Evolutionary conservation across 1,139 yeast species (phyloP), one percentile per base, ranked within the genome.

Genomic region (Pichiaceae sp.): DNA sequence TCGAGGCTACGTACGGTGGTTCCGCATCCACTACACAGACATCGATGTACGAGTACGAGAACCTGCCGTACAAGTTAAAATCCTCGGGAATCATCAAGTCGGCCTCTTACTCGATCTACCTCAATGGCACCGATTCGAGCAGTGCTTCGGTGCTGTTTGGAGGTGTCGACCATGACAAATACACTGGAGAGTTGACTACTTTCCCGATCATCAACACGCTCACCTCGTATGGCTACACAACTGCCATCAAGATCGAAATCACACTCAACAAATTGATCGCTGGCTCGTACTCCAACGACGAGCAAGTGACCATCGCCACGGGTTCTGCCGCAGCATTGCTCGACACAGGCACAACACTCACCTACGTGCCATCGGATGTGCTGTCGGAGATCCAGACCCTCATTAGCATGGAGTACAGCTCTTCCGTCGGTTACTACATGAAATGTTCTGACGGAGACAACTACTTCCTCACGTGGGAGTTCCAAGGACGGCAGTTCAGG

Each of bases 341-440:
- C 31, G 91, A 81, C 56, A 72, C 85, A 2, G 91, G 91, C 32
- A 72, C 87, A 7, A 74, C 87, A 2, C 56, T 75, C 34, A 65
- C 80, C 4, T 70, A 68, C 44, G 54, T 77, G 2, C 82, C 85
- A 17, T 35, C 48, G 1, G 51, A 45, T n/a, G 48, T 70, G 19
- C 56, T 73, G 12, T 48, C 51, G 3, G 43, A 54, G 3, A 56
- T 78, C 38, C 75, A 71, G 0, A 37, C 42, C 2, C 36, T 49
- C 1, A 44, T 72, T 4, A 62, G 65, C 31, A 70, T 72, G 2
- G 31, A 45, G 2, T 73, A 62, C 49, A 54, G 59, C 33, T 31
- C 42, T 2, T 33, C 45, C 2, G 42, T 50, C 11, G 67, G 62
- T 4, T 53, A 56, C 19, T 73, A 69, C 49, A 46, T 59, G 42